Evolutionary conservation across 2,329 filamentous ascomycete genomes (phyloP).

Genomic region (Fusarium avenaceum): DNA sequence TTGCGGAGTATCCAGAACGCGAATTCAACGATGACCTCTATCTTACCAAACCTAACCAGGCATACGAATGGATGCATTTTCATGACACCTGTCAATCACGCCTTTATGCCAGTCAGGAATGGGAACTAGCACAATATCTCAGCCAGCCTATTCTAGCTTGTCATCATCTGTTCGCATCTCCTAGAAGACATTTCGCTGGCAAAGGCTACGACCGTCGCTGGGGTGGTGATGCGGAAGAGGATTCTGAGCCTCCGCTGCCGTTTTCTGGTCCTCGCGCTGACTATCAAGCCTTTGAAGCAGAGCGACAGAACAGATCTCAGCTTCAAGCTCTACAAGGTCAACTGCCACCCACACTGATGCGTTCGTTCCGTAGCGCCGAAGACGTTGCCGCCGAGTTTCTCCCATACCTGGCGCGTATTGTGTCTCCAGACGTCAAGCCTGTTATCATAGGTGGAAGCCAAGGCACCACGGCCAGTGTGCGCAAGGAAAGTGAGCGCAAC

Average conservation of each 20-base stretch:
- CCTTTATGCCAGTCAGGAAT: slow-evolving; percentile 87
- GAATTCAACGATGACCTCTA: slow-evolving; percentile 94
- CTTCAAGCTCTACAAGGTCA: slow-evolving; percentile 80
- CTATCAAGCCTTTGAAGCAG: slow-evolving; percentile 82
- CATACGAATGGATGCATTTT: slow-evolving; percentile 96
- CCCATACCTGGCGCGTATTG: slow-evolving; percentile 85
- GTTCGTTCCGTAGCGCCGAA: slow-evolving; percentile 83
- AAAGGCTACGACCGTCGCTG: slow-evolving; percentile 60
- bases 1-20: slow-evolving; percentile 85
- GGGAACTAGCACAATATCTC: slow-evolving; percentile 91
- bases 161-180: slow-evolving; percentile 89
- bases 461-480: slow-evolving; percentile 82
- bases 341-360: slow-evolving; percentile 77
- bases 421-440: slow-evolving; percentile 91
- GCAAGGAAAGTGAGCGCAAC: slow-evolving; percentile 84
- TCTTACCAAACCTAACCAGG: slow-evolving; percentile 86
- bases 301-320: slow-evolving; percentile 81
- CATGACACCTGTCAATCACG: slow-evolving; percentile 85
- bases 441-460: slow-evolving; percentile 81
- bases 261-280: slow-evolving; percentile 88
- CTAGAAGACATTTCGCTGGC: slow-evolving; percentile 63
- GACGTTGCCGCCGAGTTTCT: slow-evolving; percentile 85
- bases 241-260: slow-evolving; percentile 70
- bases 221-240: slow-evolving; percentile 60
- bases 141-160: slow-evolving; percentile 89